A percentile compares a stretch with the other conserved stretches of the same genome.
Conservation (phyloP, 2,329 filamentous ascomycete genomes). For the Penicillium sp. region DNA sequence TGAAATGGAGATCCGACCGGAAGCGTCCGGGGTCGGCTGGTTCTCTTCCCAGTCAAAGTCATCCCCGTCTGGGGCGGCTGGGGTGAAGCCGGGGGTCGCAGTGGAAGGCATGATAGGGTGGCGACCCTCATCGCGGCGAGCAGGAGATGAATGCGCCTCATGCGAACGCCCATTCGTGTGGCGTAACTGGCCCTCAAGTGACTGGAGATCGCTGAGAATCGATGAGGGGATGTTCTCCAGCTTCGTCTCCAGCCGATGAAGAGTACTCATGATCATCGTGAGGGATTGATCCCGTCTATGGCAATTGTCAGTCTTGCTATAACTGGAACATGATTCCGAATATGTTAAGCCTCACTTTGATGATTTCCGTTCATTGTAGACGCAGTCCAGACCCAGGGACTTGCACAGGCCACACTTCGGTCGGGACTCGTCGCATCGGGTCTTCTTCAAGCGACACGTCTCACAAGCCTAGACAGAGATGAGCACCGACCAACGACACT, state of each 20-base stretch:
- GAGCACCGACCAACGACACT: background rate
- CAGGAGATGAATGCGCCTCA: conserved; percentile 20
- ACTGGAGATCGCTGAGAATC: conserved; percentile 33
- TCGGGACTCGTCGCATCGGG: conserved; percentile 57
- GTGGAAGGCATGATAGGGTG: conserved; percentile 17
- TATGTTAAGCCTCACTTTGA: conserved; percentile 48
- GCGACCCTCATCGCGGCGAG: conserved; percentile 10
- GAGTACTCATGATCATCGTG: conserved; percentile 57
- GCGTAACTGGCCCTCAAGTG: conserved; percentile 34
- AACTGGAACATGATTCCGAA: background rate
- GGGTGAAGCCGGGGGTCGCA: conserved; percentile 28
- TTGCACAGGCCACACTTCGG: conserved; percentile 57
- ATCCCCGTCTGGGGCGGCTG: conserved; percentile 29
- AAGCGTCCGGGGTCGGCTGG: conserved; percentile 31
- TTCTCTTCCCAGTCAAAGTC: conserved; percentile 35
- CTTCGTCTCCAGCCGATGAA: conserved; percentile 56
- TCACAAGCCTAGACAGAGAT: conserved; percentile 52
- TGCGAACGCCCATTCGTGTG: conserved; percentile 19
- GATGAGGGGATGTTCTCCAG: conserved; percentile 50
- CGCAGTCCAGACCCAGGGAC: conserved; percentile 52
- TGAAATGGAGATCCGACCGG: conserved; percentile 45
- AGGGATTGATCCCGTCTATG: conserved; percentile 56
- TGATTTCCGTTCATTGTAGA: conserved; percentile 56
- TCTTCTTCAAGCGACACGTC: conserved; percentile 56
- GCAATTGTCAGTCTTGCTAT: background rate